phyloP scores from a whole-genome alignment of 129 eudicot species.

The Calendula officinalis region DNA sequence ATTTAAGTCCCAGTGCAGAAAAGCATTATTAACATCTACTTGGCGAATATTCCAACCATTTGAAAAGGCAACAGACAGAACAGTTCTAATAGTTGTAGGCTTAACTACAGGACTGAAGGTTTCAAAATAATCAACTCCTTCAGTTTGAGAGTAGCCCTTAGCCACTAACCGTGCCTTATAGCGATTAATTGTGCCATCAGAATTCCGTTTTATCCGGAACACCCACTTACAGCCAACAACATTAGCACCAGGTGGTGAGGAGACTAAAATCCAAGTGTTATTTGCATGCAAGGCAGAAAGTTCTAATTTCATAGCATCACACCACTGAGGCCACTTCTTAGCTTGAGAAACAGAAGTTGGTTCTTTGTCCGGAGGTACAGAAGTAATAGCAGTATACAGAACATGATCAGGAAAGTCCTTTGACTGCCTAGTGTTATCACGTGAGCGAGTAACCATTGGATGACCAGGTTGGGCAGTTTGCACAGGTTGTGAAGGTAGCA shows the following conservation, averaged over 20 bases:
- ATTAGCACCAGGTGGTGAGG: background rate
- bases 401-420: background rate
- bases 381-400: background rate
- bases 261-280: background rate
- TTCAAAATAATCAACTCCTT: background rate
- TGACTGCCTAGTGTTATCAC: background rate
- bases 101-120: constrained; percentile 9
- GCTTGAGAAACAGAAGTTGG: background rate
- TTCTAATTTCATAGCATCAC: background rate
- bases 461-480: background rate
- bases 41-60: background rate
- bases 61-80: background rate
- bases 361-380: background rate
- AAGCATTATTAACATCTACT: background rate
- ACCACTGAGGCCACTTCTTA: too few relatives aligned
- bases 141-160: background rate
- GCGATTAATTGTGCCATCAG: background rate
- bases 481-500: background rate
- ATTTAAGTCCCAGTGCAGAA: background rate
- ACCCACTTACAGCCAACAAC: background rate
- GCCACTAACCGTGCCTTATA: constrained; percentile 6
- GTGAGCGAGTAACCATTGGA: background rate
- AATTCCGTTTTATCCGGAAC: background rate
- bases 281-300: background rate
- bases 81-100: background rate